These are phyloP conservation scores for Dimargaris cristalligena DNA, from an alignment of 192 early-diverging fungal genomes.

Conservation along the genomic window DNA sequence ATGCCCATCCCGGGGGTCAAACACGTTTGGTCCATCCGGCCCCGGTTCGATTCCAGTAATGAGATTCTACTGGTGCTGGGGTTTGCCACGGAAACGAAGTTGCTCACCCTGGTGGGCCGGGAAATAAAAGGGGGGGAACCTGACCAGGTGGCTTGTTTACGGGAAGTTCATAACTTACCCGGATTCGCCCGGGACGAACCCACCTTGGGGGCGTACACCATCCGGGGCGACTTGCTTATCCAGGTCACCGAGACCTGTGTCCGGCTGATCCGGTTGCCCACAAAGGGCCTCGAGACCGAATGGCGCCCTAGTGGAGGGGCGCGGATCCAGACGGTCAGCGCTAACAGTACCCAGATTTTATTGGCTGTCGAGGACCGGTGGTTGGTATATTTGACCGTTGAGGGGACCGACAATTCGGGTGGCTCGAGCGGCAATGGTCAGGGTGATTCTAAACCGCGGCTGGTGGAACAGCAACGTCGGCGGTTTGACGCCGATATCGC, in stretches of 20 bases:
- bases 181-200: constrained; percentile 18
- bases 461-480: constrained; percentile 20
- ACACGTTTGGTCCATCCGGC: constrained; percentile 50
- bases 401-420: no score
- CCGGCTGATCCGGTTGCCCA: constrained; percentile 23
- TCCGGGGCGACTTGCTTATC: constrained; percentile 27
- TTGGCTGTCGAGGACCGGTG: constrained; percentile 34
- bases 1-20: constrained; percentile 47
- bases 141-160: no score
- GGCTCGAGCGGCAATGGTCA: no score
- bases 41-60: constrained; percentile 16
- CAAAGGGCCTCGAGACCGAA: constrained; percentile 19
- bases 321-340: constrained; percentile 24
- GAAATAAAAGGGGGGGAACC: no score
- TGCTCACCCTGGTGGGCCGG: constrained; percentile 14
- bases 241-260: constrained; percentile 42
- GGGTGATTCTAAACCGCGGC: no score
- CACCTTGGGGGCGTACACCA: constrained; percentile 31
- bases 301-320: constrained; percentile 38
- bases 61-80: constrained; percentile 12
- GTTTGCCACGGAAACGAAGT: background rate
- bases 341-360: constrained; percentile 34
- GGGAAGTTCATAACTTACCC: constrained; percentile 22
- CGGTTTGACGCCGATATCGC: constrained; percentile 49
- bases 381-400: constrained; percentile 47